A percentile compares a stretch with the other conserved stretches of the same genome.
Conservation (phyloP, 1,284 basidiomycete genomes). For the Trametes sp. region DNA sequence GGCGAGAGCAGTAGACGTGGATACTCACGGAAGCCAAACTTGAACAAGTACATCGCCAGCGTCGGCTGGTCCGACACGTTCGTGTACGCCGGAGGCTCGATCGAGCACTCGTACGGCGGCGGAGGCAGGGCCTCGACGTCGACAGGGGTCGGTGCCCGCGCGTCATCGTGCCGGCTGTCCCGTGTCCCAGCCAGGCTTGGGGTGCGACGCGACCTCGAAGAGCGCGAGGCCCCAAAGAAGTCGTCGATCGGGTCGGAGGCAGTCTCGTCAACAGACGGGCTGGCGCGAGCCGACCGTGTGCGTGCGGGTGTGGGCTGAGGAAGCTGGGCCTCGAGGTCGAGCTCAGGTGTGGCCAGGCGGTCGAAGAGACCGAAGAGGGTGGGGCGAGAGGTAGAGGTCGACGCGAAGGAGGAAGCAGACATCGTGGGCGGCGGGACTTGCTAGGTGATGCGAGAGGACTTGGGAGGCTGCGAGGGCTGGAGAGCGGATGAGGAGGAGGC, state of each 20-base stretch:
- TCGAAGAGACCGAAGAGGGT: slow-evolving; percentile 22
- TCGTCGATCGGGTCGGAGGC: slow-evolving; percentile 38
- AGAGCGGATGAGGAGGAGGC: slow-evolving; percentile 15
- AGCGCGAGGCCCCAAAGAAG: slow-evolving; percentile 39
- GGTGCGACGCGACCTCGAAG: slow-evolving; percentile 23
- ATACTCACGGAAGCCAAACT: slow-evolving; percentile 42
- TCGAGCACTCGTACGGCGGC: slow-evolving; percentile 37
- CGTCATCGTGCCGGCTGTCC: slow-evolving; percentile 41
- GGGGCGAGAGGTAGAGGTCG: slow-evolving; percentile 12
- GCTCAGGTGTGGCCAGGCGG: slow-evolving; percentile 22
- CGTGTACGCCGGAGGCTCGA: slow-evolving; percentile 37
- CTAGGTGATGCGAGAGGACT: slow-evolving; percentile 5
- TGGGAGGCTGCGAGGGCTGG: not conserved
- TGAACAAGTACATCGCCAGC: slow-evolving; percentile 45
- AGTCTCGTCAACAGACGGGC: slow-evolving; percentile 23
- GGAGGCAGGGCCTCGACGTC: slow-evolving; percentile 27
- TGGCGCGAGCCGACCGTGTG: slow-evolving; percentile 25
- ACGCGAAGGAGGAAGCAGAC: slow-evolving; percentile 17
- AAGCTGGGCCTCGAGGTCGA: slow-evolving; percentile 26
- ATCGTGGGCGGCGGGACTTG: slow-evolving; percentile 9
- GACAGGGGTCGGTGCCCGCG: slow-evolving; percentile 10
- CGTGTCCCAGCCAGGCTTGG: slow-evolving; percentile 32
- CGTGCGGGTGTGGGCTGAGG: slow-evolving; percentile 16
- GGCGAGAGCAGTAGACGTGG: not conserved
- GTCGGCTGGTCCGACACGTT: slow-evolving; percentile 39